A percentile compares a stretch with the other conserved stretches of the same genome.
Evolutionary conservation across 108 stramenopile species (phyloP).

Genomic region (Cafeteria roenbergensis): DNA sequence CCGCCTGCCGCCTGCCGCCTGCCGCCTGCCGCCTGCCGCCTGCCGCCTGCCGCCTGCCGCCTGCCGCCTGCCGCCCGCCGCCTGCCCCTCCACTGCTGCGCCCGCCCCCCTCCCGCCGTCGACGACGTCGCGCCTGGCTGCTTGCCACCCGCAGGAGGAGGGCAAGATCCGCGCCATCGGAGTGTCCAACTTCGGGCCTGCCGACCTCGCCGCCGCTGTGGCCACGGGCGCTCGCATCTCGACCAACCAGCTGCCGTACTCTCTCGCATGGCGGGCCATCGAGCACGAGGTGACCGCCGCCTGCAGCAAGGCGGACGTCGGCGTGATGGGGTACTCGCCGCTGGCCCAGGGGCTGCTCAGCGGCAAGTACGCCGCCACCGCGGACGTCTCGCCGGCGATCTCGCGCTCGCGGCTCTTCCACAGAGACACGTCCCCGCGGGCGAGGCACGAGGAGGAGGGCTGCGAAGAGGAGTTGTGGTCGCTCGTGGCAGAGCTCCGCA

Average conservation of each 20-base stretch:
- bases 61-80: no score
- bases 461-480: neutral
- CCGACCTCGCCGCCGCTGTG: slow-evolving; percentile 66
- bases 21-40: no score
- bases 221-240: slow-evolving; percentile 15
- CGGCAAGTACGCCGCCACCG: neutral
- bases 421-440: neutral
- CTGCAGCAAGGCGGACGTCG: neutral
- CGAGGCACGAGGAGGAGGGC: neutral
- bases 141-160: no score
- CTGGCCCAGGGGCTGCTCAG: neutral
- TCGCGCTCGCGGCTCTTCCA: neutral
- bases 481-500: neutral
- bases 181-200: slow-evolving; percentile 56
- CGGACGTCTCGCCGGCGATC: neutral
- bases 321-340: neutral
- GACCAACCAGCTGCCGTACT: neutral
- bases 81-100: no score
- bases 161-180: slow-evolving; percentile 57
- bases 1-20: no score
- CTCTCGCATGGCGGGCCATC: neutral
- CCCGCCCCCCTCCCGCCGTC: no score
- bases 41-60: no score
- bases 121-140: slow-evolving; percentile 50
- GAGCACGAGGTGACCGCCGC: neutral